A percentile compares a stretch with the other conserved stretches of the same genome.
phyloP scores from a whole-genome alignment of 2,329 filamentous ascomycete species.

The Colletotrichum horii region DNA sequence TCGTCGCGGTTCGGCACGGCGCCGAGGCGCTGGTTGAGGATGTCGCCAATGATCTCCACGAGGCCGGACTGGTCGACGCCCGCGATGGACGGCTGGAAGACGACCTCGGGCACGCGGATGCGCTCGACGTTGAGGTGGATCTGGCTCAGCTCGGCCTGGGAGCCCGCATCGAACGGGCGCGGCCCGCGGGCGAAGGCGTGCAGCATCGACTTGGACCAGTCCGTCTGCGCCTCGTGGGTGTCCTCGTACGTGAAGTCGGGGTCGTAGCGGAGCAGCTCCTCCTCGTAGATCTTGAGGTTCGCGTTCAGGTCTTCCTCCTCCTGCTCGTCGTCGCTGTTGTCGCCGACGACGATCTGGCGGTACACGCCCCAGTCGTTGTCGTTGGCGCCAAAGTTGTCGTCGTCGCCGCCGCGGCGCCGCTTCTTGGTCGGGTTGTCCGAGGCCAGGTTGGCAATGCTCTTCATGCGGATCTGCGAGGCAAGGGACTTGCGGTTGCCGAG shows the following conservation, averaged over 20 bases:
- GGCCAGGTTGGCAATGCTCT: conserved; percentile 93
- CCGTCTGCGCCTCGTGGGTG: conserved; percentile 88
- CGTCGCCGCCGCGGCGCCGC: conserved; percentile 83
- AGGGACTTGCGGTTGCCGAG: conserved; percentile 96
- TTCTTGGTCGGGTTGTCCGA: conserved; percentile 87
- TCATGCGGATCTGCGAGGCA: conserved; percentile 97
- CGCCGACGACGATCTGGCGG: conserved; percentile 85
- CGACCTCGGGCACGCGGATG: conserved; percentile 90
- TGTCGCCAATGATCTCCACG: conserved; percentile 89
- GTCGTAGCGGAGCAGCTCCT: conserved; percentile 85
- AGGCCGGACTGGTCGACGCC: conserved; percentile 93
- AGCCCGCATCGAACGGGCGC: conserved; percentile 81
- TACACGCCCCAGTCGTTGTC: conserved; percentile 99
- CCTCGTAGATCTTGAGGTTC: conserved; percentile 78
- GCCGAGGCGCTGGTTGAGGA: conserved; percentile 81
- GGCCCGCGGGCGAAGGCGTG: conserved; percentile 91
- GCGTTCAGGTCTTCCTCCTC: conserved; percentile 87
- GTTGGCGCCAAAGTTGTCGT: conserved; percentile 95
- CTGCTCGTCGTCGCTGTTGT: conserved; percentile 84
- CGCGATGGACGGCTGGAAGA: conserved; percentile 91
- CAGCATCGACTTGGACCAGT: conserved; percentile 92
- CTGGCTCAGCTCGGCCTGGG: conserved; percentile 81
- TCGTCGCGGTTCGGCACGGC: conserved; percentile 63
- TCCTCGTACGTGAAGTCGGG: conserved; percentile 89
- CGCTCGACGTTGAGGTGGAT: conserved; percentile 96